Conservation (phyloP, 495 filamentous ascomycete genomes). For the Podospora australis region DNA sequence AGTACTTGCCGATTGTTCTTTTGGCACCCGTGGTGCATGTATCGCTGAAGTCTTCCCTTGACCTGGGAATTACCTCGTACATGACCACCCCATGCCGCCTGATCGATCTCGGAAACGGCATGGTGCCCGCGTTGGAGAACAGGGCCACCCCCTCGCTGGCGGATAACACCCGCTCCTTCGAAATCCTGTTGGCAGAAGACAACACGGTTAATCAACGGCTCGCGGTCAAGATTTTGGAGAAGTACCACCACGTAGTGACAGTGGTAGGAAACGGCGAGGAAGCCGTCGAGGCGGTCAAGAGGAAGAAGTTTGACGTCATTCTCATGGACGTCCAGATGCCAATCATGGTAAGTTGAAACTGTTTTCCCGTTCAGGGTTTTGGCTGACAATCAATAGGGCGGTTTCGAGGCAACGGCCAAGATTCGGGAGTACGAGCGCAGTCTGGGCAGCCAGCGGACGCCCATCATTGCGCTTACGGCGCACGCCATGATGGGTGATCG, state of each 20-base stretch:
- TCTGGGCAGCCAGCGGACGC: slow-evolving; percentile 69
- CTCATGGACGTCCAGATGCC: slow-evolving; percentile 99
- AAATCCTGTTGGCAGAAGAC: slow-evolving; percentile 94
- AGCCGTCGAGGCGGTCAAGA: slow-evolving; percentile 81
- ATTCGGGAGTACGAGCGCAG: slow-evolving; percentile 91
- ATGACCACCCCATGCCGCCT: slow-evolving; percentile 97
- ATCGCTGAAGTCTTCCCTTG: slow-evolving; percentile 87
- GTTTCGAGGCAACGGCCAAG: slow-evolving; percentile 95
- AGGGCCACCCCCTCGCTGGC: slow-evolving; percentile 85
- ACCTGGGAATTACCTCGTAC: slow-evolving; percentile 94
- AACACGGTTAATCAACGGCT: slow-evolving; percentile 96
- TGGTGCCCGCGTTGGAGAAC: slow-evolving; percentile 96
- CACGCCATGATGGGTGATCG: slow-evolving; percentile 99
- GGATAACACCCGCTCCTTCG: slow-evolving; percentile 92
- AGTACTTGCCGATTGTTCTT: slow-evolving; percentile 94
- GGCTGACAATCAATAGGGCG: slow-evolving; percentile 55
- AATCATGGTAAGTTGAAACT: slow-evolving; percentile 65
- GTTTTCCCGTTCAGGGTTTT: slow-evolving; percentile 8
- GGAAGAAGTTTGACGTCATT: slow-evolving; percentile 90
- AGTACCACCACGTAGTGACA: slow-evolving; percentile 94
- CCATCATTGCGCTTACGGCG: slow-evolving; percentile 94
- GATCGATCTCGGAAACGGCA: slow-evolving; percentile 94
- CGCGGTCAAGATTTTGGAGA: slow-evolving; percentile 94
- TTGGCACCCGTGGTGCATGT: slow-evolving; percentile 87
- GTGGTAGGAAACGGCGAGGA: slow-evolving; percentile 94